These are phyloP conservation scores for Blastobotrys muscicola DNA, from an alignment of 805 yeast genomes.

Conservation along the genomic window DNA sequence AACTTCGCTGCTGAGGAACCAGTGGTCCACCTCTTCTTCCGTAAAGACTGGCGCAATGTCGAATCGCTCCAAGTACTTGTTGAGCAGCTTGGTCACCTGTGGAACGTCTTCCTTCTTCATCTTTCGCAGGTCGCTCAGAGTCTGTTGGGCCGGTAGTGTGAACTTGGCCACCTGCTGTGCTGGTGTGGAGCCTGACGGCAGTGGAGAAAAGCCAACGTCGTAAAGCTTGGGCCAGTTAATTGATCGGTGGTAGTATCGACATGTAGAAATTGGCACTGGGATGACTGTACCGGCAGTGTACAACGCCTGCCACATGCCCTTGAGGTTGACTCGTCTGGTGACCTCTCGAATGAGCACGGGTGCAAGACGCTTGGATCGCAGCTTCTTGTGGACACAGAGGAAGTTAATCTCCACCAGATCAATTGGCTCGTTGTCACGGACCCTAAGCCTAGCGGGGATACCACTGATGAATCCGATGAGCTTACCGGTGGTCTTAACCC, in stretches of 20 bases:
- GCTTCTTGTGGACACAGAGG: constrained; percentile 86
- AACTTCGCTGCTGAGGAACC: constrained; percentile 56
- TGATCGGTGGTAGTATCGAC: constrained; percentile 90
- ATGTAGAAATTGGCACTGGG: constrained; percentile 85
- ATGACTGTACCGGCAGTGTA: constrained; percentile 87
- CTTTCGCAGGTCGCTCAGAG: constrained; percentile 45
- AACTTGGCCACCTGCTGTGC: constrained; percentile 56
- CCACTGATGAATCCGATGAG: constrained; percentile 90
- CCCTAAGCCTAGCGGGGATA: constrained; percentile 61
- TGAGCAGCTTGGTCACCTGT: constrained; percentile 50
- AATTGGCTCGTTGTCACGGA: constrained; percentile 43
- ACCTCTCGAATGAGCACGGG: constrained; percentile 91
- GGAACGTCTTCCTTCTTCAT: constrained; percentile 55
- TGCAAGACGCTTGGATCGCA: constrained; percentile 87
- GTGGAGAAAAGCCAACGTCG: constrained; percentile 81
- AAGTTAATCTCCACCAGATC: constrained; percentile 77
- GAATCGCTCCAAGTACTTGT: constrained; percentile 54
- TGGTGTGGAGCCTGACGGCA: constrained; percentile 63
- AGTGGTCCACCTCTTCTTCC: constrained; percentile 66
- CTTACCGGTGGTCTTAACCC: constrained; percentile 67
- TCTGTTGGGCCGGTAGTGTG: constrained; percentile 44
- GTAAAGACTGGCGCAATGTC: constrained; percentile 63
- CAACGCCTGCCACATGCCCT: constrained; percentile 89
- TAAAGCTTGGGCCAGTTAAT: constrained; percentile 82
- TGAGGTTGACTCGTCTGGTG: constrained; percentile 80